phyloP scores from a whole-genome alignment of 148 eudicot genomes.

The Suaeda aralocaspica region DNA sequence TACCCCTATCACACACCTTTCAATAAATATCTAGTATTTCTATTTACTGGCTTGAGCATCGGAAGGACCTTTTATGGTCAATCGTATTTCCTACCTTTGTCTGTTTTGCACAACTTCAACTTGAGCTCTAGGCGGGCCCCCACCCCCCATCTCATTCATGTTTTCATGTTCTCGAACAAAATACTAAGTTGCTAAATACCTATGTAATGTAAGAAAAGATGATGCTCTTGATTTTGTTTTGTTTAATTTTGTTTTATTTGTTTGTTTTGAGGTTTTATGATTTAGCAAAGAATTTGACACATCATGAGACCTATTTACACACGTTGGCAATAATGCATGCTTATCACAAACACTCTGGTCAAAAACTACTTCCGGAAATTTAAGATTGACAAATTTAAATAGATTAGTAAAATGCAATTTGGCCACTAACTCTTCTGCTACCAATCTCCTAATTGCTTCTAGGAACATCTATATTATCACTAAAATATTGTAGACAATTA shows the following conservation, averaged over 20 bases:
- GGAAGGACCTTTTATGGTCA: too few species aligned
- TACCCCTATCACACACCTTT: too few species aligned
- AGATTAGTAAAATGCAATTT: neutral
- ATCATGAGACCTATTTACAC: neutral
- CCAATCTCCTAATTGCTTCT: conserved; percentile 19
- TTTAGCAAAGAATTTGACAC: conserved; percentile 7
- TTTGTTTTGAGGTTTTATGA: neutral
- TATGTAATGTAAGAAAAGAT: too few species aligned
- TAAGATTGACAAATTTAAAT: neutral
- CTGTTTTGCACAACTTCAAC: too few species aligned
- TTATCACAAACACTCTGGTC: conserved; percentile 3
- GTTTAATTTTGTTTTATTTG: neutral
- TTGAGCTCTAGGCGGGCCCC: too few species aligned
- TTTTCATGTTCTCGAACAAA: too few species aligned
- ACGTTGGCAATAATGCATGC: neutral
- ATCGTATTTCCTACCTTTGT: too few species aligned
- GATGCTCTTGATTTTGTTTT: neutral
- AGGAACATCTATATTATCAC: conserved; percentile 6
- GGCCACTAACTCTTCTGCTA: neutral
- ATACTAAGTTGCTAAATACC: too few species aligned
- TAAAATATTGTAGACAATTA: neutral
- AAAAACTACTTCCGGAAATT: conserved; percentile 7
- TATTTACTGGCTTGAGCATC: too few species aligned
- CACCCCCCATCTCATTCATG: too few species aligned
- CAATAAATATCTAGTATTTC: too few species aligned